Evolutionary conservation across 2,329 filamentous ascomycete genomes (phyloP), one percentile per base, ranked within the genome.

Genomic region (Colletotrichum sp.): DNA sequence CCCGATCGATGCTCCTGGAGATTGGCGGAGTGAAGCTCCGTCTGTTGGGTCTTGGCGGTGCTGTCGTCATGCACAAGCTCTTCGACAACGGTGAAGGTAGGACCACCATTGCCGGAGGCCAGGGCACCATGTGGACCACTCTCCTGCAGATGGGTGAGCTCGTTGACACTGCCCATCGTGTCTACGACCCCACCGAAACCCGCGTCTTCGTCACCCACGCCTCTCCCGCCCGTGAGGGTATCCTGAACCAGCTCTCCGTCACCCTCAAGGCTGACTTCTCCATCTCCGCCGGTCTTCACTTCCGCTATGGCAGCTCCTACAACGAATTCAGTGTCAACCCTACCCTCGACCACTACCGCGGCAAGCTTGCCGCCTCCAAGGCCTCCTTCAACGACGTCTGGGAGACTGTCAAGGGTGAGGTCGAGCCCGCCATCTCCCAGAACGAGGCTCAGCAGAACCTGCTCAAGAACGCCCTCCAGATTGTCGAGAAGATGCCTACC

Each of bases 251-350:
- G 88, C 93, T 99, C 18, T 98, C 97, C 4, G 97, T 99, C 67
- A 97, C 96, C 2, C 91, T 99, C 69, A 99, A 99, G 87, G 96
- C 97, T 38, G 97, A 99, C 84, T 99, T 99, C 86, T 99, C 97
- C 28, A 94, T 99, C 82, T 99, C 97, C 13, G 97, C 97, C 66
- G 97, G 97, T 81, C 93, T 99, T 32, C 97, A 99, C 86, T 99
- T 99, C 93, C 92, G 97, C 78, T 99, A 99, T 80, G 97, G 97
- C 78, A 98, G 96, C 85, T 99, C 97, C 1, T 99, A 99, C 90
- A 99, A 99, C 86, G 97, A 99, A 84, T 99, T 99, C 87, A 98
- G 96, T 78, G 97, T 99, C 82, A 99, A 99, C 84, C 97, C 97
- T 4, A 98, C 96, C 0, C 89, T 99, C 71, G 97, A 99, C 81